Evolutionary conservation across 2,329 filamentous ascomycete species (phyloP).

Genomic region (Talaromyces rugulosus): DNA sequence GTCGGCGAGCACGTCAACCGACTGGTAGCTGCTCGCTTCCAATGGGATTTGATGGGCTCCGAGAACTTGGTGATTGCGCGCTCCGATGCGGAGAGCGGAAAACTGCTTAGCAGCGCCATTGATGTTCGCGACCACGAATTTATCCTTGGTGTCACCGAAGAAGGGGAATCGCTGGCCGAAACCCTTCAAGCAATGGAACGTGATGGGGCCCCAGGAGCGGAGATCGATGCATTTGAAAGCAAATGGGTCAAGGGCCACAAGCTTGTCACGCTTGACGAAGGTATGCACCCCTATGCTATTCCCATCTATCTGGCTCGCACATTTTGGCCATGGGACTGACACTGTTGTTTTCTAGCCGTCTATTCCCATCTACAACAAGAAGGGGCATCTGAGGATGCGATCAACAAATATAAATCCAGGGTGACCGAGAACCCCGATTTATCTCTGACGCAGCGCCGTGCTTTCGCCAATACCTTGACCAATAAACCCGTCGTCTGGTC

Average conservation of each 20-base stretch:
- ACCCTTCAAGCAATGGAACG: constrained; percentile 87
- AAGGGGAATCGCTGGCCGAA: constrained; percentile 78
- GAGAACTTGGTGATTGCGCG: constrained; percentile 94
- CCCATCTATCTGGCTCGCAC: background rate
- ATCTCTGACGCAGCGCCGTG: constrained; percentile 72
- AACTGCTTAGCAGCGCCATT: constrained; percentile 81
- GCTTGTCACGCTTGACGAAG: constrained; percentile 86
- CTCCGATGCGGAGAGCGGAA: constrained; percentile 92
- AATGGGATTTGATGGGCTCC: constrained; percentile 96
- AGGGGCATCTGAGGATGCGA: constrained; percentile 59
- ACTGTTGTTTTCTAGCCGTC: constrained; percentile 51
- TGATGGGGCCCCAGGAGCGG: constrained; percentile 67
- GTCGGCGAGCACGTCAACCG: constrained; percentile 95
- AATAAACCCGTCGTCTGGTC: constrained; percentile 71
- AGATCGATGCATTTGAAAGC: constrained; percentile 83
- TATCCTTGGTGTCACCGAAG: constrained; percentile 79
- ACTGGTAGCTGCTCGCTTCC: constrained; percentile 84
- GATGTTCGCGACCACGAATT: constrained; percentile 96
- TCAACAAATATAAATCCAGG: constrained; percentile 63
- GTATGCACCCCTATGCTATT: constrained; percentile 22
- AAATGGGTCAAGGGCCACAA: constrained; percentile 83
- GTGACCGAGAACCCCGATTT: constrained; percentile 64
- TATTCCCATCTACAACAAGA: constrained; percentile 67
- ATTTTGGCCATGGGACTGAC: background rate
- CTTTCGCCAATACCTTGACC: constrained; percentile 64